These are phyloP conservation scores for Talaromyces islandicus DNA, from an alignment of 2,329 filamentous ascomycete species.

Conservation along the genomic window DNA sequence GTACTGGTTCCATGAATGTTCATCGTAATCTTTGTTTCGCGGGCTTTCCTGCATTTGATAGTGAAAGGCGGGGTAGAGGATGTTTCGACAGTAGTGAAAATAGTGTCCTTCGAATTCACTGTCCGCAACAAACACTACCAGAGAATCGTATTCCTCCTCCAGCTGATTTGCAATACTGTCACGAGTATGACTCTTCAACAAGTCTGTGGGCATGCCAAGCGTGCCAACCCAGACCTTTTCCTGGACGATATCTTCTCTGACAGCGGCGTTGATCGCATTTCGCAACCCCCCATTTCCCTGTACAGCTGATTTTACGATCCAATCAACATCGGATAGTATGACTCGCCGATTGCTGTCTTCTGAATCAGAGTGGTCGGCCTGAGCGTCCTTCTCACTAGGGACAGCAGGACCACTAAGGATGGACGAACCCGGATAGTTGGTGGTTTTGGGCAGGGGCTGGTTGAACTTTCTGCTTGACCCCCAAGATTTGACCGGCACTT, in stretches of 20 bases:
- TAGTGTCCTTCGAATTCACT: slow-evolving; percentile 93
- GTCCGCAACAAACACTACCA: slow-evolving; percentile 79
- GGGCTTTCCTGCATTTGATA: slow-evolving; percentile 96
- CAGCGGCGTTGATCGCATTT: slow-evolving; percentile 77
- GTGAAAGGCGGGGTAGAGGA: slow-evolving; percentile 93
- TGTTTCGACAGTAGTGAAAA: slow-evolving; percentile 90
- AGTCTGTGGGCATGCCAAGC: slow-evolving; percentile 87
- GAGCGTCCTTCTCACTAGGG: slow-evolving; percentile 19
- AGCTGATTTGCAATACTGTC: slow-evolving; percentile 76
- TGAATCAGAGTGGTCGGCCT: slow-evolving; percentile 7
- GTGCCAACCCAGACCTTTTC: slow-evolving; percentile 86
- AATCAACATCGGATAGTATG: slow-evolving; percentile 65
- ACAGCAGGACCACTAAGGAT: slow-evolving; percentile 52
- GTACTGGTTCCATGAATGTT: slow-evolving; percentile 93
- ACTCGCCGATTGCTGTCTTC: slow-evolving; percentile 50
- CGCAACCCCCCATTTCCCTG: slow-evolving; percentile 88
- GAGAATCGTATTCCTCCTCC: slow-evolving; percentile 71
- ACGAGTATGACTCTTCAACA: slow-evolving; percentile 67
- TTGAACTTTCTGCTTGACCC: slow-evolving; percentile 59
- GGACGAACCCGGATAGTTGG: slow-evolving; percentile 65
- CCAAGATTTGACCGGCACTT: slow-evolving; percentile 72
- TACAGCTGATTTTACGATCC: slow-evolving; percentile 75
- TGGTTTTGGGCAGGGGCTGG: slow-evolving; percentile 72
- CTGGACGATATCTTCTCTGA: slow-evolving; percentile 59
- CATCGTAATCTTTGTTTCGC: slow-evolving; percentile 93